Evolutionary conservation across 129 eudicot species (phyloP).

Genomic region (Dittrichia graveolens): DNA sequence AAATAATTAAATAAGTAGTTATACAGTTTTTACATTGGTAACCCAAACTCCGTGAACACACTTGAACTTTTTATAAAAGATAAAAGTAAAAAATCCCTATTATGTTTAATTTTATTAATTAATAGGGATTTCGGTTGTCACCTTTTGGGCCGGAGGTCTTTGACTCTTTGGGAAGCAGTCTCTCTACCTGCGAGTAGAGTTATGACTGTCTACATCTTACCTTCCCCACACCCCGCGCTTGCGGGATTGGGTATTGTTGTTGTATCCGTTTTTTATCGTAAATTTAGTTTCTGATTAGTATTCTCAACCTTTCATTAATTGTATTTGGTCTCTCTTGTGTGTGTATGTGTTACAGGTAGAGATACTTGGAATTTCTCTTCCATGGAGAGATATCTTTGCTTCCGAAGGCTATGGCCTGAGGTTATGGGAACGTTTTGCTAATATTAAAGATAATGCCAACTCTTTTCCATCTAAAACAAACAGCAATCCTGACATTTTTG

Average conservation of each 20-base stretch:
- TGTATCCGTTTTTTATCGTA: neutral
- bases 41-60: too few relatives aligned
- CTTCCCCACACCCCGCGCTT: too few relatives aligned
- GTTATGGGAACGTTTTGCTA: slow-evolving; percentile 31
- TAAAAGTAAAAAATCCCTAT: too few relatives aligned
- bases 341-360: slow-evolving; percentile 58
- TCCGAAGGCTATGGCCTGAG: slow-evolving; percentile 55
- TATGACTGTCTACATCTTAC: too few relatives aligned
- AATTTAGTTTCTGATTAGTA: neutral
- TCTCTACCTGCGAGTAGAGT: too few relatives aligned
- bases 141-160: too few relatives aligned
- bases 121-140: too few relatives aligned
- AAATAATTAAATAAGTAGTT: too few relatives aligned
- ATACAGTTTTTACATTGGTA: too few relatives aligned
- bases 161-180: too few relatives aligned
- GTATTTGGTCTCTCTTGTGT: neutral
- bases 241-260: neutral
- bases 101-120: too few relatives aligned
- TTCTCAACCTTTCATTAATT: neutral
- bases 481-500: slow-evolving; percentile 38
- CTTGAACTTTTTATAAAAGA: too few relatives aligned
- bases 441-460: slow-evolving; percentile 36
- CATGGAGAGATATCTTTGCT: slow-evolving; percentile 67
- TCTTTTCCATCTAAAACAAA: slow-evolving; percentile 36
- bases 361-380: slow-evolving; percentile 84